Percentiles rank a stretch among this genome's conserved stretches.
Evolutionary conservation across 441 rosid genomes (phyloP).

Genomic region (Pelargonium australe): DNA sequence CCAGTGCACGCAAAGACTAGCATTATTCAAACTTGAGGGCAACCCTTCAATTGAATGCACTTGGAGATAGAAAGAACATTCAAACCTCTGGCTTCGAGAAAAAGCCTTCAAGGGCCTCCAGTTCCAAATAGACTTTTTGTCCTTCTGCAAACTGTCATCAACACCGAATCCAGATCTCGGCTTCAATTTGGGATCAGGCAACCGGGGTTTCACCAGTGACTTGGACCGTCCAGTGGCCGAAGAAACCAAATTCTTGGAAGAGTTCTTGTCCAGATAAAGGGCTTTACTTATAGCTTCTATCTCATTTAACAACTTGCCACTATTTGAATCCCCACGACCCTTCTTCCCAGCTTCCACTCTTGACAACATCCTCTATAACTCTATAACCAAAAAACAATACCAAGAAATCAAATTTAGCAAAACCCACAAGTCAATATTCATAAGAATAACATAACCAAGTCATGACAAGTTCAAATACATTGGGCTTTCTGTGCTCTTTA

Average conservation of each 20-base stretch:
- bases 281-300: slow-evolving; percentile 77
- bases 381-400: not conserved
- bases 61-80: slow-evolving; percentile 71
- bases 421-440: not conserved
- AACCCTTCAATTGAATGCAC: slow-evolving; percentile 65
- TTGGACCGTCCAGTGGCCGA: slow-evolving; percentile 32
- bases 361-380: slow-evolving; percentile 41
- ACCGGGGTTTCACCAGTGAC: slow-evolving; percentile 35
- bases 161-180: slow-evolving; percentile 15
- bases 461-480: too few species aligned
- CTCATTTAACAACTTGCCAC: slow-evolving; percentile 52
- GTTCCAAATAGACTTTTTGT: slow-evolving; percentile 77
- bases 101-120: slow-evolving; percentile 83
- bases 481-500: not conserved
- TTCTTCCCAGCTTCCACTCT: slow-evolving; percentile 47
- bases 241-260: slow-evolving; percentile 31
- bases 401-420: not conserved
- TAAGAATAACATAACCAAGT: too few species aligned
- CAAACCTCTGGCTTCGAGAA: slow-evolving; percentile 62
- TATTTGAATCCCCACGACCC: slow-evolving; percentile 44
- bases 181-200: slow-evolving; percentile 38
- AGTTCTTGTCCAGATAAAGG: slow-evolving; percentile 51
- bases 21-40: slow-evolving; percentile 48
- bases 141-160: slow-evolving; percentile 49
- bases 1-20: slow-evolving; percentile 69